Base-by-base conservation (phyloP, 2,329 filamentous ascomycete species). In the Venturia asperata region DNA sequence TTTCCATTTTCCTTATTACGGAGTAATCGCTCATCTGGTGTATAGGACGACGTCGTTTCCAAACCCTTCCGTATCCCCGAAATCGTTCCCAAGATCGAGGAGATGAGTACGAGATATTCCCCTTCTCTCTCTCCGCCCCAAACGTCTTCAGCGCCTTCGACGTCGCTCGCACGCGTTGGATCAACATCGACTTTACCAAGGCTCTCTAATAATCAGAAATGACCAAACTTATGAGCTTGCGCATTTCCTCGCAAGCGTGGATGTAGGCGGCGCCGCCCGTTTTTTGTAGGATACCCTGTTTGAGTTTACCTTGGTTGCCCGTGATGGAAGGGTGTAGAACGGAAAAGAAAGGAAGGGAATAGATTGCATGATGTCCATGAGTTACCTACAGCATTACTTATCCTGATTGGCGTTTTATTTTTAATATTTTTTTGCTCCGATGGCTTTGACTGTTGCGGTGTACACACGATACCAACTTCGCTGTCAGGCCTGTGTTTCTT, bases 1-100 rank as follows among this genome's bases (percentile, higher is more conserved):
- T 11, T 10, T 41, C 15, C 39, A 10, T 10, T 34, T 24, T 42
- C 17, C n/a, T 47, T 17, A 42, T 61, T 6, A 43, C 58, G 21
- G 10, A 17, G 21, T 39, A 24, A 5, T 62, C 62, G 43, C 43
- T 61, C 34, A 47, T 47, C 17, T 19, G 21, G 27, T 58, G 10
- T 63, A 66, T 63, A 79, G 77, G 79, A 82, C 67, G 79, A 81
- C 68, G 80, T 82, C 3, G 79, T 82, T 3, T 76, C 73, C 37
- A 82, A 82, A 67, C 80, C 80, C 0, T 82, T 82, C 68, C 72
- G 79, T n/a, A 81, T 81, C 41, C 74, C 75, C 3, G 80, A 82
- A 52, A 70, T 82, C 34, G 73, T 81, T 21, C 79, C 80, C 1
- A 82, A 81, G 71, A 81, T 82, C 62, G 79, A 81, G 65, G 79